These are phyloP conservation scores for Penicillium dipodomyicola DNA, from an alignment of 495 filamentous ascomycete species.

Conservation along the genomic window DNA sequence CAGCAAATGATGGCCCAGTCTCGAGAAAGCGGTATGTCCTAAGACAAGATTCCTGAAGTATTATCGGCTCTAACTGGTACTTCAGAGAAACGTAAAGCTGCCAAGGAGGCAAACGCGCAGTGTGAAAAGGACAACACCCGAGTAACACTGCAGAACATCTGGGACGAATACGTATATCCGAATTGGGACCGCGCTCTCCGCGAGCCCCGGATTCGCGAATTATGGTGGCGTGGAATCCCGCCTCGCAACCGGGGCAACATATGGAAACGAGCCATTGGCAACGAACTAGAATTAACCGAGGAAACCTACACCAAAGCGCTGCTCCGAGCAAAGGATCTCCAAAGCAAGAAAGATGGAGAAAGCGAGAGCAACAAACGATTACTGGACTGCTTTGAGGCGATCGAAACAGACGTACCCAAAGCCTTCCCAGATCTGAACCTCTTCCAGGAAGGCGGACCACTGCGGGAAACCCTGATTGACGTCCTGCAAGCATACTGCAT, in stretches of 20 bases:
- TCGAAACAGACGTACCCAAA: slow-evolving; percentile 64
- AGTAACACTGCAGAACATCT: slow-evolving; percentile 63
- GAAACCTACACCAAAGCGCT: slow-evolving; percentile 78
- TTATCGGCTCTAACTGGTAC: background rate
- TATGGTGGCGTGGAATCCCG: slow-evolving; percentile 93
- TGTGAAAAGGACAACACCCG: slow-evolving; percentile 67
- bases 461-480: slow-evolving; percentile 74
- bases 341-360: slow-evolving; percentile 46
- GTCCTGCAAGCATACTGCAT: slow-evolving; percentile 85
- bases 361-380: slow-evolving; percentile 49
- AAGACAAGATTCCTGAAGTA: background rate
- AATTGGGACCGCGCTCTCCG: slow-evolving; percentile 75
- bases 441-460: slow-evolving; percentile 72
- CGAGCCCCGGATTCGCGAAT: slow-evolving; percentile 75
- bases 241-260: slow-evolving; percentile 74
- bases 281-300: slow-evolving; percentile 75
- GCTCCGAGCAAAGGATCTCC: slow-evolving; percentile 66
- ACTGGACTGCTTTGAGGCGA: slow-evolving; percentile 64
- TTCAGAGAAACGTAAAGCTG: slow-evolving; percentile 49
- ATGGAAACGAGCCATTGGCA: slow-evolving; percentile 87
- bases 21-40: slow-evolving; percentile 61
- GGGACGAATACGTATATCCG: slow-evolving; percentile 85
- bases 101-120: slow-evolving; percentile 47
- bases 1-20: slow-evolving; percentile 88
- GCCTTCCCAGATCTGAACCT: slow-evolving; percentile 82